Conservation (phyloP, 2,329 filamentous ascomycete species). For the Thielaviopsis punctulata region DNA sequence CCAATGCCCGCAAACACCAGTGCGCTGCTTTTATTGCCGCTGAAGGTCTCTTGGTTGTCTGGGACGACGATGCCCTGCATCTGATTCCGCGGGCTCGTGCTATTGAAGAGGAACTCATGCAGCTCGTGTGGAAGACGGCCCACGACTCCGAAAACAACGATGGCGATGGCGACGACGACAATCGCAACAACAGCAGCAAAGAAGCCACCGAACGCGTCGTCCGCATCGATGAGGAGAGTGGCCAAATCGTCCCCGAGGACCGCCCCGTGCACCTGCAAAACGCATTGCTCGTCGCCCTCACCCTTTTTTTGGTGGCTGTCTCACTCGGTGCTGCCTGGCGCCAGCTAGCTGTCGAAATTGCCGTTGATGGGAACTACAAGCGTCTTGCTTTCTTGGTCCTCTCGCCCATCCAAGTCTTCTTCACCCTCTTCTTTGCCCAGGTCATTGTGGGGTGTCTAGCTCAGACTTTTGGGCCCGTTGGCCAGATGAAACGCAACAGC, state of each 20-base stretch:
- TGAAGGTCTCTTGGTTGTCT: slow-evolving; percentile 56
- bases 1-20: slow-evolving; percentile 57
- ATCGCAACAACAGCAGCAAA: slow-evolving; percentile 23
- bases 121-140: slow-evolving; percentile 53
- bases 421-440: slow-evolving; percentile 66
- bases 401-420: slow-evolving; percentile 59
- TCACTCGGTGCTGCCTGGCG: slow-evolving; percentile 55
- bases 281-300: slow-evolving; percentile 48
- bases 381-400: slow-evolving; percentile 49
- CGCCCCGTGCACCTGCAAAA: slow-evolving; percentile 55
- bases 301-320: slow-evolving; percentile 45
- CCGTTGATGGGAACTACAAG: slow-evolving; percentile 43
- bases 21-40: slow-evolving; percentile 64
- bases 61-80: slow-evolving; percentile 65
- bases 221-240: slow-evolving; percentile 56
- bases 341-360: slow-evolving; percentile 49
- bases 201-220: slow-evolving; percentile 23
- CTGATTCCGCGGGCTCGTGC: slow-evolving; percentile 50
- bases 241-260: slow-evolving; percentile 44
- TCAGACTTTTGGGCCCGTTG: slow-evolving; percentile 59
- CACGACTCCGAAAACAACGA: slow-evolving; percentile 36
- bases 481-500: slow-evolving; percentile 57
- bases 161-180: slow-evolving; percentile 20
- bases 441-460: slow-evolving; percentile 61
- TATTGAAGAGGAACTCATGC: slow-evolving; percentile 63